Conservation (phyloP, 257 asterid genomes). For the Penstemon newberryi region DNA sequence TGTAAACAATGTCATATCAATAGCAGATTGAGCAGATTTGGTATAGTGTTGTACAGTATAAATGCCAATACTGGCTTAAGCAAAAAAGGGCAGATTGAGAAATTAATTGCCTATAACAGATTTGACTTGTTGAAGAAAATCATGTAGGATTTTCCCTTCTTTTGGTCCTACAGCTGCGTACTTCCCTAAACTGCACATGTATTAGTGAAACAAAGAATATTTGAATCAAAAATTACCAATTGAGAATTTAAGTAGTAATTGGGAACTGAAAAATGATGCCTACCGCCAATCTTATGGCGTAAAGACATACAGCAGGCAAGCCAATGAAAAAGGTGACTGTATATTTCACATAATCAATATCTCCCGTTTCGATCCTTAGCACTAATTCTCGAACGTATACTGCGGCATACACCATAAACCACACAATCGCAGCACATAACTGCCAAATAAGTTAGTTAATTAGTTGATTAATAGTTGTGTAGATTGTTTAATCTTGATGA, state of each 20-base stretch:
- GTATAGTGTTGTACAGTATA: no score
- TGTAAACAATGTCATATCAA: no score
- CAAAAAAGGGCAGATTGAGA: no score
- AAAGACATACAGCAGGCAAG: slow-evolving; percentile 5
- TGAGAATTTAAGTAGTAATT: not conserved
- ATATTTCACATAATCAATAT: slow-evolving; percentile 20
- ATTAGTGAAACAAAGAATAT: not conserved
- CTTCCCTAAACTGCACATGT: no score
- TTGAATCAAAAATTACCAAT: no score
- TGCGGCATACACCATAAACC: slow-evolving; percentile 18
- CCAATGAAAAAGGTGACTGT: slow-evolving; percentile 11
- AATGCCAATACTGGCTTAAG: no score
- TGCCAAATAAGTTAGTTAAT: not conserved
- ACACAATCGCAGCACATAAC: not conserved
- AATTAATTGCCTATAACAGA: no score
- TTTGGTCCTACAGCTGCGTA: no score
- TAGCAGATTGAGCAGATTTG: no score
- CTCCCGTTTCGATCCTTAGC: slow-evolving; percentile 16
- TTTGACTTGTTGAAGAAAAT: no score
- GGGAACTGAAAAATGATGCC: not conserved
- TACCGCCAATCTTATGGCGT: not conserved
- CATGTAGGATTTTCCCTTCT: no score
- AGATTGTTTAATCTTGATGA: not conserved
- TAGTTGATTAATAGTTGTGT: not conserved
- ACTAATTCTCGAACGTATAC: slow-evolving; percentile 25